Evolutionary conservation across 331 rosid species (phyloP).

Genomic region (Malus hybrid): DNA sequence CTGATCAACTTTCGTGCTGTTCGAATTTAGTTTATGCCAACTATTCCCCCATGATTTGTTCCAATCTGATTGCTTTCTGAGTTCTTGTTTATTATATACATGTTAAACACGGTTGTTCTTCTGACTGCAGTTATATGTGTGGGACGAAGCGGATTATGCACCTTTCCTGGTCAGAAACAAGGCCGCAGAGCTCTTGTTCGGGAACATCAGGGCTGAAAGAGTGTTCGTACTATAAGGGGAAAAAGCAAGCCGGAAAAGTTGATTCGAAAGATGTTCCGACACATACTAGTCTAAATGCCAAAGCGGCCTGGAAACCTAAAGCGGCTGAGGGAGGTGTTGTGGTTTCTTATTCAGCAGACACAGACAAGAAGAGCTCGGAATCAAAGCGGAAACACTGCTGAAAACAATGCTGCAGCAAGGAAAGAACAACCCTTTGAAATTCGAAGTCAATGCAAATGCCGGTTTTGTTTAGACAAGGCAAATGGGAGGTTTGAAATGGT

Average conservation of each 20-base stretch:
- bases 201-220: constrained; percentile 64
- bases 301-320: not conserved
- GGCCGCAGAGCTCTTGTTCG: constrained; percentile 77
- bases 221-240: constrained; percentile 21
- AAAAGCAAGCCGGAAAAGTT: constrained; percentile 6
- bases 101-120: not conserved
- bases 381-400: constrained; percentile 24
- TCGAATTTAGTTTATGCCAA: not conserved
- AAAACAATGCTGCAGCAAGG: constrained; percentile 59
- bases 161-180: constrained; percentile 63
- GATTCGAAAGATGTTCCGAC: constrained; percentile 9
- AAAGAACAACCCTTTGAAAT: constrained; percentile 53
- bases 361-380: constrained; percentile 7
- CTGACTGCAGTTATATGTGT: constrained; percentile 50
- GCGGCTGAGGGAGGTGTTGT: constrained; percentile 17
- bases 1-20: not conserved
- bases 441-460: constrained; percentile 44
- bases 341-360: constrained; percentile 22
- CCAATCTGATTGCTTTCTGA: not conserved
- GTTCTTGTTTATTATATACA: not conserved
- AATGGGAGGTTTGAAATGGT: constrained; percentile 70
- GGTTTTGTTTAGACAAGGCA: constrained; percentile 25
- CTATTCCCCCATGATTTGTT: not conserved
- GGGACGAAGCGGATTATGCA: constrained; percentile 66
- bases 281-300: not conserved